Base-by-base conservation (phyloP, 139 green algal species). In the Coelastrella sp. region DNA sequence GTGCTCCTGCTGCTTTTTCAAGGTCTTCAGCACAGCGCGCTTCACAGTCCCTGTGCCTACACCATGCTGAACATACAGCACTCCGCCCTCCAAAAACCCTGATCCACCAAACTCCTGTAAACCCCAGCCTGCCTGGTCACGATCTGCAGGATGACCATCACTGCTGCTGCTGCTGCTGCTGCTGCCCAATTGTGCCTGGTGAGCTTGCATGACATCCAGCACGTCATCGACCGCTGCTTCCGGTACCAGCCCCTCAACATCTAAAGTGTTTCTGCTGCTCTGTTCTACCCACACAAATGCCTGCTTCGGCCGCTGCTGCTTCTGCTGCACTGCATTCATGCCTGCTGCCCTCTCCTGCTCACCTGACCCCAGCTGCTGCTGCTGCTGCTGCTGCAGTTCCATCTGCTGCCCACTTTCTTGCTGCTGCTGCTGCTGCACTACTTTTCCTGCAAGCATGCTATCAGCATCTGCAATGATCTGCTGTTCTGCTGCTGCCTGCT, bases 41-140 rank as follows among this genome's bases (percentile, higher is more conserved):
- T 81, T 86, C 60, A 89, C 89, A 27, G 89, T 82, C 11, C 89
- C 83, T 22, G 89, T 89, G 7, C 82, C 82, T n/a, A 57, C 11
- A 11, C 89, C 89, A 63, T 89, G 82, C 35, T 65, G 82, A 6
- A 92, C 75, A 61, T 80, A 89, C 22, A 89, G 24, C 20, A 82
- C 82, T 17, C 56, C 20, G n/a, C 83, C 83, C 7, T 70, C 59
- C 11, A 86, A 10, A 59, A 86, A 11, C 24, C 81, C 81, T 25
- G 59, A 74, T 24, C 81, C 57, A 7, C 60, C 79, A 12, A 15
- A 70, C 7, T 17, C 15, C 4, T 78, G n/a, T n/a, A 91, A 35
- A 57, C n/a, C 35, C 9, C 80, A 83, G 49, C 84, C 7, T 73
- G 70, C 56, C 82, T 60, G 78, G 49, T 49, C 14, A 25, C 22